Conservation (phyloP, 768 basidiomycete species). For the Dendrothele bispora region DNA sequence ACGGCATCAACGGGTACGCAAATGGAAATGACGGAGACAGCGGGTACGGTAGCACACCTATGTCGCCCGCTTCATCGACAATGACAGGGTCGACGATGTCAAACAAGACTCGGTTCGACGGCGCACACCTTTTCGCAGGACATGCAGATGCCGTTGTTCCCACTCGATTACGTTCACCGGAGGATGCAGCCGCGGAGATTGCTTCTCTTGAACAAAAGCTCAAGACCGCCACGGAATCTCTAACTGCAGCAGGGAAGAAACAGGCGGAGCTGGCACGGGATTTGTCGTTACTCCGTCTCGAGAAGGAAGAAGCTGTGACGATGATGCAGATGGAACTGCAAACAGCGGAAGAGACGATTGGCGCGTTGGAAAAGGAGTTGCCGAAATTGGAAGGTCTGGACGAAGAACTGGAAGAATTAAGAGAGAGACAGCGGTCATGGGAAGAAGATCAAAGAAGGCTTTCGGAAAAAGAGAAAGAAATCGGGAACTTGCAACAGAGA, state of each 20-base stretch:
- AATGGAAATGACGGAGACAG: conserved; percentile 41
- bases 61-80: conserved; percentile 50
- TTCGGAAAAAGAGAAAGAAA: too few species aligned
- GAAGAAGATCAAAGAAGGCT: conserved; percentile 37
- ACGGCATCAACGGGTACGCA: conserved; percentile 22
- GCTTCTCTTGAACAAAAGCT: conserved; percentile 63
- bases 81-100: conserved; percentile 40
- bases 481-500: conserved; percentile 43
- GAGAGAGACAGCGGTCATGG: conserved; percentile 52
- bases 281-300: conserved; percentile 57
- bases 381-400: conserved; percentile 51
- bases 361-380: conserved; percentile 54
- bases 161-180: conserved; percentile 38
- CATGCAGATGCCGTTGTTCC: conserved; percentile 71
- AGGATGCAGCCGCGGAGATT: conserved; percentile 45
- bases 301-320: conserved; percentile 71
- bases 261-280: conserved; percentile 64
- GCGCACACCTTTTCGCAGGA: conserved; percentile 83
- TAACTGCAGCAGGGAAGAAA: conserved; percentile 58
- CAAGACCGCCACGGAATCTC: conserved; percentile 55
- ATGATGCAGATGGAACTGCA: conserved; percentile 66
- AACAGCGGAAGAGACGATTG: conserved; percentile 63
- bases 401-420: conserved; percentile 44
- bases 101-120: conserved; percentile 70
- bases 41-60: conserved; percentile 51